Evolutionary conservation across 306 rosid species (phyloP), one percentile per base, ranked within the genome.

Genomic region (Inga oerstediana): DNA sequence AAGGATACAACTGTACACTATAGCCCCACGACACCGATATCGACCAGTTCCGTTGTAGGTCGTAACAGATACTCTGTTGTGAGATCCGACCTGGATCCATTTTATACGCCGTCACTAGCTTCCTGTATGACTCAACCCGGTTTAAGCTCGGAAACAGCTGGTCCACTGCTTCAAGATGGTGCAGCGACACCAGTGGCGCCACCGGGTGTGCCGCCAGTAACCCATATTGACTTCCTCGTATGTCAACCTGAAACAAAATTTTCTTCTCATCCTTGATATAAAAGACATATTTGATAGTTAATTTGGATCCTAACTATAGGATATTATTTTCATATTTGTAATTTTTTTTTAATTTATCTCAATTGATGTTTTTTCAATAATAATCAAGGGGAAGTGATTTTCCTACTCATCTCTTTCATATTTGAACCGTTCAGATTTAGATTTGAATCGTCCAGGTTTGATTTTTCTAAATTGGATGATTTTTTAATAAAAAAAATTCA

Each of bases 1-100:
- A 49, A 13, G 90, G 88, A 64, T 86, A 85, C 39, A 89, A 24
- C 82, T 83, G 87, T 35, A 91, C 82, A 19, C 48, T 79, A 78
- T 86, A 89, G 1, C 94, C 91, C 93, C 93, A 91, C 0, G 93
- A 83, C n/a, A 89, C 84, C 7, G 91, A 91, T 7, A 91, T 43
- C 0, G 93, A 80, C 94, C 91, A 89, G 14, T 89, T 91, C 2
- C 90, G 81, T 10, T 12, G 30, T 39, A 59, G 68, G 71, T 91
- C 91, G 46, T 91, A 86, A 13, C 90, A 89, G 24, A 89, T 54
- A 8, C 69, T 83, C 0, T 85, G 92, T 24, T 91, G 94, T n/a
- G 88, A 30, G 35, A 69, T 83, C 84, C 91, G 89, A 79, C 85
- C 83, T 66, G 92, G 85, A 27, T 91, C 94, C 54, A 3, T 17